Evolutionary conservation across 78 protist genomes (phyloP).

Genomic region (Trichosphaerium sp.): DNA sequence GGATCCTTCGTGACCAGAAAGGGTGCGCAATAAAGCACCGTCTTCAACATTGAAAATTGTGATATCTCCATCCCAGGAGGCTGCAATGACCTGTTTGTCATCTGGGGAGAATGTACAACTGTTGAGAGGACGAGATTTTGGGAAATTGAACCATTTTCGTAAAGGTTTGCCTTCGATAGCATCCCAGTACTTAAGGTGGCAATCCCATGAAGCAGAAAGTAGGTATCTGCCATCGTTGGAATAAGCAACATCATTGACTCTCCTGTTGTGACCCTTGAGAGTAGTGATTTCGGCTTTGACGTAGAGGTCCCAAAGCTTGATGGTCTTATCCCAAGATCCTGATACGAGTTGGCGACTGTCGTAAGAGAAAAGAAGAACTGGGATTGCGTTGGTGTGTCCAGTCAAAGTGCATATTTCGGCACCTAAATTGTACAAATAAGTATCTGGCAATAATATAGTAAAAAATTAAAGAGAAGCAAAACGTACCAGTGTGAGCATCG

Average conservation of each 20-base stretch:
- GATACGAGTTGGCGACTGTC: constrained; percentile 43
- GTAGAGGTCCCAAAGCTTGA: constrained; percentile 39
- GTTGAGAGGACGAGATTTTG: constrained; percentile 12
- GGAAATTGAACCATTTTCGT: background rate
- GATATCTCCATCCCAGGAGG: background rate
- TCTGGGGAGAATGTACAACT: constrained; percentile 13
- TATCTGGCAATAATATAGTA: no score
- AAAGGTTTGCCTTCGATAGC: background rate
- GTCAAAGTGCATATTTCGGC: constrained; percentile 12
- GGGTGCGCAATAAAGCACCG: background rate
- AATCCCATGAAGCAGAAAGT: constrained; percentile 28
- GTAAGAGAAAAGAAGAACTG: constrained; percentile 15
- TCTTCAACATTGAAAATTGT: background rate
- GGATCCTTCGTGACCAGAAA: background rate
- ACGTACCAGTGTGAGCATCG: constrained; percentile 25
- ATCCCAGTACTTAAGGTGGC: background rate
- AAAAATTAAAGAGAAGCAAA: no score
- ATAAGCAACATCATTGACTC: constrained; percentile 19
- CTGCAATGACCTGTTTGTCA: constrained; percentile 31
- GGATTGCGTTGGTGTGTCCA: constrained; percentile 45
- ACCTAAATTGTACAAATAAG: no score
- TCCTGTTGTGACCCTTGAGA: constrained; percentile 24
- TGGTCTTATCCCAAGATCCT: constrained; percentile 34
- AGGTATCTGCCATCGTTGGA: constrained; percentile 4
- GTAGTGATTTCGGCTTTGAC: constrained; percentile 12